phyloP scores from a whole-genome alignment of 495 filamentous ascomycete genomes.

The Penicillium canariense region DNA sequence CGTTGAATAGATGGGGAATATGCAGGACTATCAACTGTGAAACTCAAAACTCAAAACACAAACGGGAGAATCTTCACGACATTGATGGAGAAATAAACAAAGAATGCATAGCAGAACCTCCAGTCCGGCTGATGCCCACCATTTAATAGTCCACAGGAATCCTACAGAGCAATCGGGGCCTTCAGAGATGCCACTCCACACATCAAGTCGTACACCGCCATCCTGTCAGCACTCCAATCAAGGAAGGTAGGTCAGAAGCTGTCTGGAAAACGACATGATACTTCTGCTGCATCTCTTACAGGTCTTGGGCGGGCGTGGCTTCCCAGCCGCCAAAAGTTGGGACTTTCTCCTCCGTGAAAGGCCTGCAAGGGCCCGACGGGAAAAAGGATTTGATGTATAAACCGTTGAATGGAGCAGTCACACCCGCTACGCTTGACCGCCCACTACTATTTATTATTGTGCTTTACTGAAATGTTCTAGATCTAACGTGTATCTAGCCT shows the following conservation, averaged over 20 bases:
- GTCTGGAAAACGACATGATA: conserved; percentile 24
- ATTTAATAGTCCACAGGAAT: conserved; percentile 21
- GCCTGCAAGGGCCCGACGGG: conserved; percentile 43
- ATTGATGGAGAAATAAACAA: not conserved
- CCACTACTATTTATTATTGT: not conserved
- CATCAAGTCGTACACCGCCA: conserved; percentile 40
- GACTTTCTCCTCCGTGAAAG: conserved; percentile 13
- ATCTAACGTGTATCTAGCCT: not conserved
- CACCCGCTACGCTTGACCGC: conserved; percentile 14
- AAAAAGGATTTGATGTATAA: conserved; percentile 31
- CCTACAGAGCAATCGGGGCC: conserved; percentile 8
- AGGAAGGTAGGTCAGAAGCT: conserved; percentile 21
- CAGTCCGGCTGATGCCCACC: conserved; percentile 2
- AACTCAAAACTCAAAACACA: not conserved
- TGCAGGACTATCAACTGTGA: not conserved
- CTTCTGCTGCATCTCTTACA: conserved; percentile 15
- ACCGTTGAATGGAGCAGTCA: conserved; percentile 27
- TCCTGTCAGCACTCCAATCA: conserved; percentile 28
- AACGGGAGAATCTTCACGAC: not conserved
- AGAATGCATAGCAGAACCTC: not conserved
- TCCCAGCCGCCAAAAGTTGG: conserved; percentile 22
- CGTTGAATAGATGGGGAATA: not conserved
- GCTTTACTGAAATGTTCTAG: not conserved
- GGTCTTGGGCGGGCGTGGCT: conserved; percentile 18
- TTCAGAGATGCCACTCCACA: conserved; percentile 14